These are phyloP conservation scores for Nidula microcarpa DNA, from an alignment of 768 basidiomycete species.

Conservation along the genomic window DNA sequence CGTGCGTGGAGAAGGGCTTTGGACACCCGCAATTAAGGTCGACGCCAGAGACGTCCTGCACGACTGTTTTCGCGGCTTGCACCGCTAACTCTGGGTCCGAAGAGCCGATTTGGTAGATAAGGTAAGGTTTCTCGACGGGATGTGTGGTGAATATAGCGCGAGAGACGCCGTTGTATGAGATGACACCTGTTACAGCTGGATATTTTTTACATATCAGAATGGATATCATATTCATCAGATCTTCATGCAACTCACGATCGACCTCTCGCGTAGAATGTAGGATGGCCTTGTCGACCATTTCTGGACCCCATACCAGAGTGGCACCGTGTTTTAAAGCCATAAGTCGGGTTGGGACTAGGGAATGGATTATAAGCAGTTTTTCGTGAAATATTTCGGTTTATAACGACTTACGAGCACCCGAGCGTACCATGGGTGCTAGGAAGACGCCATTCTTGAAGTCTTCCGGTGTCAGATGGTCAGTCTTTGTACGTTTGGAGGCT, in stretches of 20 bases:
- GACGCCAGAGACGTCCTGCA: constrained; percentile 87
- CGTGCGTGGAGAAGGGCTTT: constrained; percentile 89
- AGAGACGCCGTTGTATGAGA: constrained; percentile 81
- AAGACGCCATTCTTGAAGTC: constrained; percentile 89
- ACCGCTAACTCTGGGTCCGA: constrained; percentile 88
- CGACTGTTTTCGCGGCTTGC: constrained; percentile 82
- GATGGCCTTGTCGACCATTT: constrained; percentile 95
- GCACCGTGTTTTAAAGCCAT: constrained; percentile 92
- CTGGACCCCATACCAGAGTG: constrained; percentile 93
- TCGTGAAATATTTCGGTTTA: neutral
- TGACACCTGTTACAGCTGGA: constrained; percentile 77
- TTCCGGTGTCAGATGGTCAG: constrained; percentile 59
- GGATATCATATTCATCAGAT: neutral
- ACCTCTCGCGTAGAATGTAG: constrained; percentile 79
- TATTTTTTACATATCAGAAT: neutral
- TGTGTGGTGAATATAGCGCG: constrained; percentile 90
- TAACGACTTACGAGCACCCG: constrained; percentile 69
- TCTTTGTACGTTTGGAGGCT: constrained; percentile 50
- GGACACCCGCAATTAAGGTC: constrained; percentile 99
- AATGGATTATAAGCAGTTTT: constrained; percentile 6
- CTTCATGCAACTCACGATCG: constrained; percentile 60
- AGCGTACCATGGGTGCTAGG: constrained; percentile 98
- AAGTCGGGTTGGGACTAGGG: constrained; percentile 77
- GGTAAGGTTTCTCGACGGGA: constrained; percentile 89
- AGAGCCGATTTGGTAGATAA: constrained; percentile 95